Conservation (phyloP, 805 yeast genomes). For the Nakazawaea peltata region DNA sequence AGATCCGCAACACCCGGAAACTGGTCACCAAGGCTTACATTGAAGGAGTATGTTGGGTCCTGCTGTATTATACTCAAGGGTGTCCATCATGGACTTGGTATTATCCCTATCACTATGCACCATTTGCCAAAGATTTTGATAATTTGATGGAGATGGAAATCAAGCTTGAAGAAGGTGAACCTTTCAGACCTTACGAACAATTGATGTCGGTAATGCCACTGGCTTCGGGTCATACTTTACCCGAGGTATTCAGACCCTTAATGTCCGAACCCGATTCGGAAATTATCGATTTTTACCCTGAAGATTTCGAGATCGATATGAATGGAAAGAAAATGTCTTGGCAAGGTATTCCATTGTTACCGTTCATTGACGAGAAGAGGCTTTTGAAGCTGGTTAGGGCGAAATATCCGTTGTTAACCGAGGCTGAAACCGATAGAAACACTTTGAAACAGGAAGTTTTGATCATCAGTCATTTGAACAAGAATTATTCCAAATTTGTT, state of each 20-base stretch:
- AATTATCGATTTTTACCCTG: constrained; percentile 87
- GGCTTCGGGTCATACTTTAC: constrained; percentile 81
- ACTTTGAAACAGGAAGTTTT: constrained; percentile 63
- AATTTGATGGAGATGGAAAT: constrained; percentile 46
- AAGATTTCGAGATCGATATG: constrained; percentile 84
- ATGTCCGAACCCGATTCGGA: constrained; percentile 78
- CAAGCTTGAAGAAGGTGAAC: constrained; percentile 58
- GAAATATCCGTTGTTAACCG: constrained; percentile 56
- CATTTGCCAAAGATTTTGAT: constrained; percentile 85
- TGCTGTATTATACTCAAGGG: constrained; percentile 91
- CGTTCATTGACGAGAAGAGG: constrained; percentile 83
- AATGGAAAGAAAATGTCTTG: constrained; percentile 92
- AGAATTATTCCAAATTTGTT: constrained; percentile 31
- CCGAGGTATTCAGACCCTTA: constrained; percentile 69
- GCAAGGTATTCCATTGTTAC: constrained; percentile 89
- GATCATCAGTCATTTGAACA: constrained; percentile 57
- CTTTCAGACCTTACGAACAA: constrained; percentile 89
- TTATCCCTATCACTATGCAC: constrained; percentile 96
- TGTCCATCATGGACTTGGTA: constrained; percentile 99
- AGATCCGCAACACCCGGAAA: constrained; percentile 43
- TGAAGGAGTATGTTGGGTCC: constrained; percentile 97
- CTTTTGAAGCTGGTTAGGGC: constrained; percentile 57
- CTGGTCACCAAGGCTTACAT: constrained; percentile 66
- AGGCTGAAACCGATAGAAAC: constrained; percentile 63
- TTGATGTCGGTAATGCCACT: constrained; percentile 94